Base-by-base conservation (phyloP, 108 stramenopile species). In the Mediolabrus comicus region DNA sequence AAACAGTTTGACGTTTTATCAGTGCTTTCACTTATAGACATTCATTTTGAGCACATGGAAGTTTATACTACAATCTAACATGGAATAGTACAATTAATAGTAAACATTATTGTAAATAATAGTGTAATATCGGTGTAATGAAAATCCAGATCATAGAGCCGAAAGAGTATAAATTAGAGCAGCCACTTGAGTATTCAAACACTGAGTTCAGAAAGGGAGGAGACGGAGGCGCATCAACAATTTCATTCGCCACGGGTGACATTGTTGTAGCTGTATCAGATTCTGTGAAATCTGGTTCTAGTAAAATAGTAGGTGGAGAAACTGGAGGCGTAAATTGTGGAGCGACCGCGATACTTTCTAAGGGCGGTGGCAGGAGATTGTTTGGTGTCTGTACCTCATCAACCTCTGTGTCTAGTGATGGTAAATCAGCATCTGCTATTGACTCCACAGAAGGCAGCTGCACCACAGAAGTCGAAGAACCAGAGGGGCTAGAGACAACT, bases 41-140 rank as follows among this genome's bases (percentile, higher is more conserved):
- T 78, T 59, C 46, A 78, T 59, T 78, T 78, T 56, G 70, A 77
- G 17, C 76, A 65, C 46, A 60, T 77, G 16, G 69, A 77, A 28
- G 34, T 77, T 25, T 76, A 76, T 41, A 49, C 19, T 22, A 49
- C 46, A 24, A 1, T 49, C 19, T 24, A 24, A 49, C 14, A 46
- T 49, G 4, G 22, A 22, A 0, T 49, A 8, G 1, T 8, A 5
- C 17, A 43, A 4, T 49, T 24, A 49, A 49, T 22, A 49, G 7
- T 14, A 14, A 49, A n/a, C 22, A 49, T 22, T 0, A 22, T 3
- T n/a, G 9, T 22, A 24, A 49, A 24, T 49, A 43, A 22, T 17
- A 22, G 9, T 3, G 46, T 7, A 49, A 49, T 49, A 24, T 22
- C 19, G 46, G 6, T 9, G 8, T 22, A 5, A 22, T 0, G n/a